Base-by-base conservation (phyloP, 179 eudicot species). In the Heliamphora pulchella region DNA sequence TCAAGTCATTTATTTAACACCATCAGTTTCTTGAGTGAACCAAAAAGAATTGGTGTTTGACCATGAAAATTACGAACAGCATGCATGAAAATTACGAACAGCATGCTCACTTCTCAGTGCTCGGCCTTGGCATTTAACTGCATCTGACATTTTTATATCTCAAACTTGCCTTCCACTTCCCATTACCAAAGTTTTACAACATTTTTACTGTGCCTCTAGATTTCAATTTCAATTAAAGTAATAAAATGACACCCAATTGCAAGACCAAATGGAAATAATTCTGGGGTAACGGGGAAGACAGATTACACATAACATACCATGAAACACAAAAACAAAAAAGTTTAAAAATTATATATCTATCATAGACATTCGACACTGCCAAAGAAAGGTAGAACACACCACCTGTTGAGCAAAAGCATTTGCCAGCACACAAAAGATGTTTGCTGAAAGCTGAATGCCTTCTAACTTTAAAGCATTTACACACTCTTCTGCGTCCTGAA, bases 361-460 rank as follows among this genome's bases (percentile, higher is more conserved):
- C 15, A 46, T 10, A 39, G 74, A 68, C 67, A 68, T 8, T 68
- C 4, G 67, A 44, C 31, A 67, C 44, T 50, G 31, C 39, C 51
- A 64, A 51, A 31, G 18, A 51, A 78, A 66, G 5, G 17, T 4
- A 11, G 11, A 72, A 61, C 44, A n/a, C 17, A 94, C 99, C 17
- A 94, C 99, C 98, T 90, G 98, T 87, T 94, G 96, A 63, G 99
- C 99, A 88, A 88, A 96, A 59, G 98, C 98, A 88, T 96, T 92
- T 80, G 98, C 97, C 77, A 93, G 83, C 47, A 89, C 97, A 86
- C 93, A 91, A 77, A 86, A 93, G 67, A 90, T 87, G 79, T 77
- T 88, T 75, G 94, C 86, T 48, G 95, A 88, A 67, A 92, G 87
- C 80, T 86, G 87, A 78, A 96, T 77, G 78, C 93, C 93, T 90